Evolutionary conservation across 2,329 filamentous ascomycete species (phyloP).

Genomic region (Mariannaea elegans): DNA sequence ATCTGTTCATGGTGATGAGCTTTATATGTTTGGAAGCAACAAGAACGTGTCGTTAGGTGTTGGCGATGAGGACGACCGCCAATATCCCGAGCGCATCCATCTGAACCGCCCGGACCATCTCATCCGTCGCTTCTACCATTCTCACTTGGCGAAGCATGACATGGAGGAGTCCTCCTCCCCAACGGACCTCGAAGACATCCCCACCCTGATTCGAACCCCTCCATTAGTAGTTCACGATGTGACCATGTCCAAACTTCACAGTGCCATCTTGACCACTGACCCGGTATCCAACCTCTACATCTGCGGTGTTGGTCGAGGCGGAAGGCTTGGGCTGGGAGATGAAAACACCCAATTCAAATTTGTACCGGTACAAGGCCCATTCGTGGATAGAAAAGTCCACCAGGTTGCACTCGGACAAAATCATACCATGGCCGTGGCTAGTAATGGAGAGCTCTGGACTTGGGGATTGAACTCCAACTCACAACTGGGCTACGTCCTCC

Average conservation of each 20-base stretch:
- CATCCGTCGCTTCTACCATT: conserved; percentile 75
- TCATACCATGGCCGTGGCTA: conserved; percentile 85
- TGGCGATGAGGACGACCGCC: conserved; percentile 94
- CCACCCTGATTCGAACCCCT: conserved; percentile 74
- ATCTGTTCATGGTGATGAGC: conserved; percentile 72
- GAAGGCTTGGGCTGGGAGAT: conserved; percentile 87
- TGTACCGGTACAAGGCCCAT: conserved; percentile 79
- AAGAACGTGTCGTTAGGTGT: conserved; percentile 93
- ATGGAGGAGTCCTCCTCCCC: conserved; percentile 39
- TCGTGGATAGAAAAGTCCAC: conserved; percentile 77
- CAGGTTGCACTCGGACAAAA: conserved; percentile 90
- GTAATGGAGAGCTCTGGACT: conserved; percentile 89
- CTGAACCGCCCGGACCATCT: conserved; percentile 82
- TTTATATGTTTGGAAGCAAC: conserved; percentile 96
- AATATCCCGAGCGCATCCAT: conserved; percentile 86
- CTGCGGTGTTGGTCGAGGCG: conserved; percentile 90
- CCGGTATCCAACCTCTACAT: conserved; percentile 91
- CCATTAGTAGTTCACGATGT: conserved; percentile 83
- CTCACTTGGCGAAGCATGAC: conserved; percentile 65
- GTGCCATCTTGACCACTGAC: conserved; percentile 86
- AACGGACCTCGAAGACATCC: conserved; percentile 64
- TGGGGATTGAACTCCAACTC: conserved; percentile 91
- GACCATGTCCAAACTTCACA: conserved; percentile 90
- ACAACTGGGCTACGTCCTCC: conserved; percentile 86
- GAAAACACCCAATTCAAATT: conserved; percentile 91